These are phyloP conservation scores for Xerocomellus amylosporus DNA, from an alignment of 768 basidiomycete species.

Conservation along the genomic window DNA sequence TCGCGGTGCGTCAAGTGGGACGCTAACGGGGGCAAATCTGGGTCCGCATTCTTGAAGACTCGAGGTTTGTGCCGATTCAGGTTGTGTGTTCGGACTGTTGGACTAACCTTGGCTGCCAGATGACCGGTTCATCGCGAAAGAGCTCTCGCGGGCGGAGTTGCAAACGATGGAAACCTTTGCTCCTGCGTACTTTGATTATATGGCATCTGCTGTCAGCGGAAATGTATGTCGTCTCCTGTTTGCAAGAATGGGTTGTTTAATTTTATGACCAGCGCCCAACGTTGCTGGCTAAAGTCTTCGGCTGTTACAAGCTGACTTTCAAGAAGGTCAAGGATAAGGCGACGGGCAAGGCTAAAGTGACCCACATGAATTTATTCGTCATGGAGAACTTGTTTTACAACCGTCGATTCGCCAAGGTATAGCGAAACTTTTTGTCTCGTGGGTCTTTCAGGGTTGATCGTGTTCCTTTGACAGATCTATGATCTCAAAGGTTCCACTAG, in stretches of 20 bases:
- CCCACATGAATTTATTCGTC: conserved; percentile 92
- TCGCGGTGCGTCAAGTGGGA: conserved; percentile 97
- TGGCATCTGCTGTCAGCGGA: conserved; percentile 88
- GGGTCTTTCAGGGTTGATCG: conserved; percentile 1
- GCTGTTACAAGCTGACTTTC: conserved; percentile 93
- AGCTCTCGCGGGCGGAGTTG: conserved; percentile 85
- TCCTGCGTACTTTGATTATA: conserved; percentile 96
- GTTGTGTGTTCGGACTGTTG: neutral
- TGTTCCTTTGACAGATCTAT: conserved; percentile 62
- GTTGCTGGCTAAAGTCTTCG: conserved; percentile 92
- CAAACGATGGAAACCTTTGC: conserved; percentile 97
- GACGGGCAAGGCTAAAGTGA: conserved; percentile 65
- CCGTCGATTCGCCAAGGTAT: conserved; percentile 83
- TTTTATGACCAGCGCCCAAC: conserved; percentile 70
- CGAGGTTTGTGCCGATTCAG: conserved; percentile 51
- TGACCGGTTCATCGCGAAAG: conserved; percentile 98
- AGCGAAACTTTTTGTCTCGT: neutral
- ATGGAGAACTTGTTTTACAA: conserved; percentile 99
- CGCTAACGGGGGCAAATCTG: conserved; percentile 92
- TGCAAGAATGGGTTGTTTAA: conserved; percentile 4
- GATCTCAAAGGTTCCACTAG: conserved; percentile 96
- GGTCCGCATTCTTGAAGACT: conserved; percentile 95
- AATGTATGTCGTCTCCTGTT: conserved; percentile 50
- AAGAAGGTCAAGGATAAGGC: conserved; percentile 71
- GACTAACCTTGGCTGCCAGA: conserved; percentile 46